These are phyloP conservation scores for Lophiostoma macrostomum DNA, from an alignment of 495 filamentous ascomycete species.

Conservation along the genomic window DNA sequence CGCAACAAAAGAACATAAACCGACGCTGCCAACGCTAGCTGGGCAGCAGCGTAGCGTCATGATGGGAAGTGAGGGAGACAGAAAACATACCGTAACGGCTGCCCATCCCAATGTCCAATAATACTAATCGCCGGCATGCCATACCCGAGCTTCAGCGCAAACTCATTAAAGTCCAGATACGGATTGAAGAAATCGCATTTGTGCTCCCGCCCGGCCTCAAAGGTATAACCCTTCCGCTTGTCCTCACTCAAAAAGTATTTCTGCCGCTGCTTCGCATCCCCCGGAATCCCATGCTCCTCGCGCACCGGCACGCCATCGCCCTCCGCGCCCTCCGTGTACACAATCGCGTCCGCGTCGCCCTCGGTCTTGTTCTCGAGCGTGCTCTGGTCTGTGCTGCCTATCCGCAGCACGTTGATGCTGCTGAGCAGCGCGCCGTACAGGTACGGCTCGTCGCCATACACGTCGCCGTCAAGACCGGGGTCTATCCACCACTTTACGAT, in stretches of 20 bases:
- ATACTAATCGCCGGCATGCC: conserved; percentile 85
- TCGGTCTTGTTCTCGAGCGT: conserved; percentile 2
- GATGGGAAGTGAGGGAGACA: conserved; percentile 2
- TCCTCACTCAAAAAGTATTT: conserved; percentile 37
- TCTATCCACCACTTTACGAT: conserved; percentile 87
- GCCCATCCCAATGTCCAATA: conserved; percentile 77
- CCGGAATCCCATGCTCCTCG: conserved; percentile 31
- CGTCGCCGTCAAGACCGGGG: conserved; percentile 79
- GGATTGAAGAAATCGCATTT: conserved; percentile 83
- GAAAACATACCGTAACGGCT: conserved; percentile 45
- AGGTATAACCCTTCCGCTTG: conserved; percentile 51
- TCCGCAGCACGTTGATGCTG: conserved; percentile 67
- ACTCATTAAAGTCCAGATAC: conserved; percentile 79
- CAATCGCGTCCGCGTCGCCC: conserved; percentile 42
- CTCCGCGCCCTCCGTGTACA: conserved; percentile 66
- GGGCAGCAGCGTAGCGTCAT: no score
- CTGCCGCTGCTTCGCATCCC: conserved; percentile 30
- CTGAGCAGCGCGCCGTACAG: conserved; percentile 73
- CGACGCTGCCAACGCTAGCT: no score
- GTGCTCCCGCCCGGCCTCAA: conserved; percentile 62
- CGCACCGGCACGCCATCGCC: conserved; percentile 52
- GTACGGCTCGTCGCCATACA: conserved; percentile 77
- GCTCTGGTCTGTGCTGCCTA: conserved; percentile 50
- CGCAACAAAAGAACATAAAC: neutral
- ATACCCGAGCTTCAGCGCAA: conserved; percentile 70